Base-by-base conservation (phyloP, 495 filamentous ascomycete species). In the Xylona heveae region DNA sequence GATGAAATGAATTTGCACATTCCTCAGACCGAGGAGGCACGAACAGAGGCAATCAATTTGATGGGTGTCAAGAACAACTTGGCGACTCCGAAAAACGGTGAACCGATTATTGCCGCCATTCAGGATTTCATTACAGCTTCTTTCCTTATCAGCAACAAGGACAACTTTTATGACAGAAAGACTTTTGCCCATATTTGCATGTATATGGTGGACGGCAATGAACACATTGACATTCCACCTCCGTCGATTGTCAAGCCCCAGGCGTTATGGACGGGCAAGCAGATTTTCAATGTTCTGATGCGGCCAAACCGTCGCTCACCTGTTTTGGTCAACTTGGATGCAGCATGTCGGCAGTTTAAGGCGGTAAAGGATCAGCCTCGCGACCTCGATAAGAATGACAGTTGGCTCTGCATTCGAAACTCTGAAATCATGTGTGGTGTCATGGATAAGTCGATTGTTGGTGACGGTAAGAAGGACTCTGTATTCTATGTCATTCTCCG, bases 1-100 rank as follows among this genome's bases (percentile, higher is more conserved):
- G 88, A 97, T 40, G 88, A 97, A 52, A 97, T 97, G 88, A 97
- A 97, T 44, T 52, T 97, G 38, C 88, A 97, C 52, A 83, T 97
- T 4, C 88, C 88, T 10, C 88, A 97, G 48, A 97, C 90, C 2
- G 88, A 95, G 55, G 88, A 97, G 54, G 88, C 88, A 8, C 68
- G 90, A 30, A 75, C 84, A 5, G 88, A 97, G 47, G 88, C 88
- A 0, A 88, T 91, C 51, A 78, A 83, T 46, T 54, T 97, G 25
- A 97, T 97, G 90, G 90, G 90, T 29, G 88, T 97, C 2, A 92
- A 94, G 53, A 70, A 95, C 56, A 97, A 97, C 47, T 52, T 97
- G 28, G 75, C 71, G 8, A 97, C 88, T 0, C 88, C 88, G 0
- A 92, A 93, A 49, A 95, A 95, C 55, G 88, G 88, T 50, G 84